Evolutionary conservation across 306 rosid species (phyloP).

Genomic region (Cucurbita ficifolia): DNA sequence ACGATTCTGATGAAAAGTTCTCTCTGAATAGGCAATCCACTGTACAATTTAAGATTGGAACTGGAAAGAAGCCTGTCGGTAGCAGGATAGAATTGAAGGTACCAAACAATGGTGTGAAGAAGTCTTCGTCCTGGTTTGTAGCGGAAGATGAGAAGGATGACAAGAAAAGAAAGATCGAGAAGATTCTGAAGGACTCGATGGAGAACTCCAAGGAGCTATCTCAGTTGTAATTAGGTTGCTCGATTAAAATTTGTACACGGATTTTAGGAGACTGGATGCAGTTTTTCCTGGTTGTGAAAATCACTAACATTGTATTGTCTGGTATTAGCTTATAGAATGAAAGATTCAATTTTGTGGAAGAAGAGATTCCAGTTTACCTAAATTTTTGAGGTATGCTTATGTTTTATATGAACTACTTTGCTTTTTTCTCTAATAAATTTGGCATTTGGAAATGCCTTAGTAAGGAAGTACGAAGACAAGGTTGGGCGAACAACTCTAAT

Average conservation of each 20-base stretch:
- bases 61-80: constrained; percentile 36
- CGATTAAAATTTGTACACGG: constrained; percentile 46
- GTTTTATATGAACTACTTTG: constrained; percentile 14
- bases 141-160: constrained; percentile 55
- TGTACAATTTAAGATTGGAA: constrained; percentile 62
- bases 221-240: constrained; percentile 57
- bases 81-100: constrained; percentile 24
- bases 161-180: constrained; percentile 63
- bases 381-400: constrained; percentile 52
- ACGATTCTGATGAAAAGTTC: constrained; percentile 27
- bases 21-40: constrained; percentile 32
- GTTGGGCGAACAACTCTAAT: constrained; percentile 25
- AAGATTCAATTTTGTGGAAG: constrained; percentile 37
- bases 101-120: constrained; percentile 26
- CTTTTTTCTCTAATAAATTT: background rate
- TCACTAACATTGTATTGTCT: constrained; percentile 31
- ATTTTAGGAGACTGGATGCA: constrained; percentile 50
- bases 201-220: constrained; percentile 54
- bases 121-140: constrained; percentile 29
- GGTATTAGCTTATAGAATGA: constrained; percentile 37
- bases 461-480: constrained; percentile 33
- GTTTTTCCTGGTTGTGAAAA: constrained; percentile 37
- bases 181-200: constrained; percentile 65
- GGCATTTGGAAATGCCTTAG: background rate
- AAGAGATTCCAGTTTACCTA: constrained; percentile 34